Base-by-base conservation (phyloP, 179 eudicot species). In the Spergularia azorica region DNA sequence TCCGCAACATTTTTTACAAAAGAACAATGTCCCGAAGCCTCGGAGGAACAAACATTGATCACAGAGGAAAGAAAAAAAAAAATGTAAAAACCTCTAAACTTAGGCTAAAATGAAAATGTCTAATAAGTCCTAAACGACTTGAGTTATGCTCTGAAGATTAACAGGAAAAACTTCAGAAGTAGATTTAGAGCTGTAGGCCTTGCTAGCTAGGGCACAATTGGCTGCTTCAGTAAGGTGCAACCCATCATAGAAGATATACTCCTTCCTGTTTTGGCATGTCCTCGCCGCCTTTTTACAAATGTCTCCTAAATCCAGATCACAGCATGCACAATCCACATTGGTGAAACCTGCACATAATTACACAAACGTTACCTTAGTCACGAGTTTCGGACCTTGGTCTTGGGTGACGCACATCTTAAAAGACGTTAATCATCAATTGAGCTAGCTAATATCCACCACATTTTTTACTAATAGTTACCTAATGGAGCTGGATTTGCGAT, bases 401-500 rank as follows among this genome's bases (percentile, higher is more conserved):
- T 46, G 50, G 50, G 10, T 46, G 50, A 6, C 50, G 50, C 6
- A 9, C 50, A 46, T 9, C 8, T 46, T 9, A 46, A 46, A 36
- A 36, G 39, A 36, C 39, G 39, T 36, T 36, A 36, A 7, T 46
- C 9, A 46, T 46, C 50, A 4, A 15, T 55, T 55, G 58, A 11
- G n/a, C 16, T 55, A 55, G n/a, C 58, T 55, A 0, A 4, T 55
- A 2, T 63, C 39, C 32, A 26, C 32, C 2, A 26, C 32, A 26
- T 26, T 26, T 21, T 26, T 26, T 26, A 26, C 32, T 26, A 26
- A 26, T 26, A 26, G 32, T 26, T 65, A 86, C 91, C 91, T 75
- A 57, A 12, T 0, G 61, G 16, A 48, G 73, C 4, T 3, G 90
- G 86, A 52, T 50, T 67, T 36, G 18, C 63, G 26, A 86, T 83